Conservation (phyloP, 2,329 filamentous ascomycete genomes). For the Chlorencoelia australis region DNA sequence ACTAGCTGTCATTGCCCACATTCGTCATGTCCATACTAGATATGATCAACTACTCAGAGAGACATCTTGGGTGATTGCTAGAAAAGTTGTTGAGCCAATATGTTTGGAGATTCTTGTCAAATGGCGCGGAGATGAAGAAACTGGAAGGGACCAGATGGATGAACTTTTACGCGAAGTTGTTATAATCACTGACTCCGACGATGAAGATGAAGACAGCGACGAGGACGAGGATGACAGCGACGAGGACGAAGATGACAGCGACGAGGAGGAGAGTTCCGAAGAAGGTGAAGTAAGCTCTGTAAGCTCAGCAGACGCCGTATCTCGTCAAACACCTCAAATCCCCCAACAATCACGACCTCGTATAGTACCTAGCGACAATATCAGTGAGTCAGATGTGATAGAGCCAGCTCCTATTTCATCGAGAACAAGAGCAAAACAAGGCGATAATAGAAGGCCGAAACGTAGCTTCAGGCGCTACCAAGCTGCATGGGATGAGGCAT, state of each 20-base stretch:
- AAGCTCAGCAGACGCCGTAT: constrained; percentile 12
- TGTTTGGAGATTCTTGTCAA: constrained; percentile 58
- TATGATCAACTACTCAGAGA: constrained; percentile 53
- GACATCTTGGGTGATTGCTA: constrained; percentile 47
- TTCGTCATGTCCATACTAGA: constrained; percentile 55
- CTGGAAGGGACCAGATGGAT: constrained; percentile 55
- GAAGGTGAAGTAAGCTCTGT: too few relatives aligned
- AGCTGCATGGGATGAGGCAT: constrained; percentile 27
- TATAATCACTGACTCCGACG: constrained; percentile 39
- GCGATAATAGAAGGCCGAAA: constrained; percentile 14
- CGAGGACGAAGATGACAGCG: constrained; percentile 13
- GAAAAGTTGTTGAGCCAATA: constrained; percentile 49
- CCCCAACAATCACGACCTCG: constrained; percentile 6
- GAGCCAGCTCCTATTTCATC: not conserved
- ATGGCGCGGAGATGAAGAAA: constrained; percentile 64
- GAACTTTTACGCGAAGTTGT: constrained; percentile 58
- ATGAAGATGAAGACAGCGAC: constrained; percentile 11
- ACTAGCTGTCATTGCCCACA: constrained; percentile 55
- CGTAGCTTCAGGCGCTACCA: constrained; percentile 27
- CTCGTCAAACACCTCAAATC: constrained; percentile 9
- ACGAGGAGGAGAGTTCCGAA: constrained; percentile 19
- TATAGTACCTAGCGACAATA: not conserved
- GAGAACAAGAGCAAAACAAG: not conserved
- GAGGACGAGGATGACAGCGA: constrained; percentile 12
- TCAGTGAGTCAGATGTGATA: not conserved